phyloP scores from a whole-genome alignment of 2,329 filamentous ascomycete species.

The Fusarium solani-melongenae region DNA sequence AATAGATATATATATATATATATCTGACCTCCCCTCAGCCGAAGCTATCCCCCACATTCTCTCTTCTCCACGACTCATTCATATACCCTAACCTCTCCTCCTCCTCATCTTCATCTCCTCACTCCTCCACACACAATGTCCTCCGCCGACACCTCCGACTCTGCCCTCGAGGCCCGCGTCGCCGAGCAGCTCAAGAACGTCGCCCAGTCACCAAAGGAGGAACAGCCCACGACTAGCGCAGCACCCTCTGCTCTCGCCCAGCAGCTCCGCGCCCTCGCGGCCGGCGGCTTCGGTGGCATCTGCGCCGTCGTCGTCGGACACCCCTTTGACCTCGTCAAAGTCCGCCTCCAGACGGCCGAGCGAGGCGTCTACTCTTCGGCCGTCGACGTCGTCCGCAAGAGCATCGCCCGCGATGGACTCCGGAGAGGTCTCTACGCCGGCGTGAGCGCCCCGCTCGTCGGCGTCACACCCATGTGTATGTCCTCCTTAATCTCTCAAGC shows the following conservation, averaged over 20 bases:
- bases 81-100: constrained; percentile 10
- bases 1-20: neutral
- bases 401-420: constrained; percentile 86
- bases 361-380: constrained; percentile 91
- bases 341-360: constrained; percentile 95
- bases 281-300: constrained; percentile 91
- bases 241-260: constrained; percentile 53
- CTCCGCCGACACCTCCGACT: constrained; percentile 39
- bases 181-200: constrained; percentile 59
- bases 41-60: constrained; percentile 30
- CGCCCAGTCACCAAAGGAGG: constrained; percentile 54
- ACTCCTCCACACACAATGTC: constrained; percentile 35
- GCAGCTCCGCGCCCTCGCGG: constrained; percentile 82
- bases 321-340: constrained; percentile 98
- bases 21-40: constrained; percentile 31
- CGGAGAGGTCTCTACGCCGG: constrained; percentile 90
- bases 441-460: constrained; percentile 92
- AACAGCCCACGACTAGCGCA: constrained; percentile 50
- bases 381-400: constrained; percentile 91
- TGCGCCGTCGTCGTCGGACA: constrained; percentile 96
- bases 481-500: constrained; percentile 39
- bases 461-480: constrained; percentile 99
- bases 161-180: constrained; percentile 46
- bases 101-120: neutral
- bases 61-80: constrained; percentile 29